Evolutionary conservation across 352 stramenopile genomes (phyloP).

Genomic region (Globisporangium spiculum): DNA sequence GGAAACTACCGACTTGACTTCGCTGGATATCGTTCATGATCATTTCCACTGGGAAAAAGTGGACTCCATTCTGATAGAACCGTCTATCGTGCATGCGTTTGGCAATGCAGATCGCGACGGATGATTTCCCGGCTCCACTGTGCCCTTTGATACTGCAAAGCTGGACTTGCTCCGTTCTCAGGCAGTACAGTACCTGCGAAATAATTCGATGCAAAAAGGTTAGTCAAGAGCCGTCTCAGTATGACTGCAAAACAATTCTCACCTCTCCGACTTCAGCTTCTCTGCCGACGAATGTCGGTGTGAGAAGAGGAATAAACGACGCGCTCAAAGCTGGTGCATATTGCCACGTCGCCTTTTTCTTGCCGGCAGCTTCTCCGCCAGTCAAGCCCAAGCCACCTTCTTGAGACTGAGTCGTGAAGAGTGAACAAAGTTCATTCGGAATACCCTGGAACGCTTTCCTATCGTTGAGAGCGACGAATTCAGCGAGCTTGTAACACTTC

Average conservation of each 20-base stretch:
- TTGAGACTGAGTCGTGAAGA: constrained; percentile 18
- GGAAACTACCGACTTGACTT: background rate
- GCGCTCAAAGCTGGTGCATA: constrained; percentile 36
- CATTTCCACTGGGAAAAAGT: constrained; percentile 54
- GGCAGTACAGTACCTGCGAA: constrained; percentile 28
- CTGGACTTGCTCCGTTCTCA: constrained; percentile 32
- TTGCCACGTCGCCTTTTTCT: constrained; percentile 17
- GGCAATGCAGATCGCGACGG: constrained; percentile 51
- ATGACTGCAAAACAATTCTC: background rate
- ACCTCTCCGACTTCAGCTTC: constrained; percentile 51
- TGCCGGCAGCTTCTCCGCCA: constrained; percentile 14
- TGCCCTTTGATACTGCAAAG: constrained; percentile 48
- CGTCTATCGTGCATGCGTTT: constrained; percentile 39
- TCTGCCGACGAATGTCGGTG: constrained; percentile 49
- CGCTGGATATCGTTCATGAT: constrained; percentile 30
- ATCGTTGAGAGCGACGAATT: constrained; percentile 46
- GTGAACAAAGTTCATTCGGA: constrained; percentile 30
- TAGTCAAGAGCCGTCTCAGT: background rate
- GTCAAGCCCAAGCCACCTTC: constrained; percentile 20
- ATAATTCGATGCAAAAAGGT: background rate
- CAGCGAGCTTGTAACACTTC: constrained; percentile 34
- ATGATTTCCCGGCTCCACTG: constrained; percentile 57
- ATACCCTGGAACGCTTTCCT: constrained; percentile 24
- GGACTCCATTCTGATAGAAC: constrained; percentile 48
- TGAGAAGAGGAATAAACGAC: constrained; percentile 52